phyloP scores from a whole-genome alignment of 1,139 yeast genomes.

The Wickerhamomyces sp. region DNA sequence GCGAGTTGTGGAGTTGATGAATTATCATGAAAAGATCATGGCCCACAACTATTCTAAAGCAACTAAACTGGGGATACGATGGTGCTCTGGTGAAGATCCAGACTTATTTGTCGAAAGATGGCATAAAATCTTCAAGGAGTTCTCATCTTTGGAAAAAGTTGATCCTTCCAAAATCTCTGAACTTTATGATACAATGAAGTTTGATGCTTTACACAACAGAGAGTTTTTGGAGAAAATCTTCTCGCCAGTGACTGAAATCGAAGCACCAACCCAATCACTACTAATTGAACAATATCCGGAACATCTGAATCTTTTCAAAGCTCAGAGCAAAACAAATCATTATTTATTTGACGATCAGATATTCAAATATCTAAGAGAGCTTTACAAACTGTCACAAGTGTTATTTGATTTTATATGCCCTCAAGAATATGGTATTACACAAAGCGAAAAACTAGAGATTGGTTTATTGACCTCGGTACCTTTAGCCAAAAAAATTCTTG shows the following conservation, averaged over 20 bases:
- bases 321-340: constrained; percentile 25
- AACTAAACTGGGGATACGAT: constrained; percentile 62
- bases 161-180: constrained; percentile 98
- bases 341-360: constrained; percentile 72
- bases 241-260: constrained; percentile 53
- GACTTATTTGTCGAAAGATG: constrained; percentile 87
- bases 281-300: constrained; percentile 79
- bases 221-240: constrained; percentile 82
- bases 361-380: constrained; percentile 76
- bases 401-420: constrained; percentile 97
- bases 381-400: constrained; percentile 86
- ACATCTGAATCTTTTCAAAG: constrained; percentile 68
- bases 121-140: constrained; percentile 94
- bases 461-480: constrained; percentile 94
- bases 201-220: constrained; percentile 94
- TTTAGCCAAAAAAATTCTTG: constrained; percentile 79
- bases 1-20: constrained; percentile 94
- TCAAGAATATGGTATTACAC: constrained; percentile 96
- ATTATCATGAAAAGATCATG: constrained; percentile 82
- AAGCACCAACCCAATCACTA: constrained; percentile 49
- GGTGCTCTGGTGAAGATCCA: constrained; percentile 99
- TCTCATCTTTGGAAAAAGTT: constrained; percentile 88
- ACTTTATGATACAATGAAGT: constrained; percentile 96
- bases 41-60: constrained; percentile 69
- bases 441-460: constrained; percentile 91